Evolutionary conservation across 129 eudicot species (phyloP), one percentile per base, ranked within the genome.

Genomic region (Lonicera japonica): DNA sequence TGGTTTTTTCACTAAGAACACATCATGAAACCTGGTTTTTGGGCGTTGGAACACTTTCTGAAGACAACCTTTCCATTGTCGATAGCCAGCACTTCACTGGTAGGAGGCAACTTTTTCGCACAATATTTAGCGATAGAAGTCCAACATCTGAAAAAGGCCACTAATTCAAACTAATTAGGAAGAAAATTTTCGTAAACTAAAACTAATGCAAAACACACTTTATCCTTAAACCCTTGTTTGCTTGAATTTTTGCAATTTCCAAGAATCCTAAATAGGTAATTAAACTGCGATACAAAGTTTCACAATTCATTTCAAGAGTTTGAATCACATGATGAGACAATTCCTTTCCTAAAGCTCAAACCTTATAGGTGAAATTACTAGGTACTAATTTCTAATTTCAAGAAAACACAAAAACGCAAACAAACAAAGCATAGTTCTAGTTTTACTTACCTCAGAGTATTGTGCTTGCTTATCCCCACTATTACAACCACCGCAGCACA

Each of bases 31-130:
- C 96, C 87, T 65, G 78, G 45, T 55, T 58, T 68, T 69, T 69
- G 77, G 75, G 60, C 62, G 63, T 66, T 74, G 21, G 92, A 81
- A 65, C 54, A 68, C 70, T 92, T 88, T 65, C 77, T 76, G 78
- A 85, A 88, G 39, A 85, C 85, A 69, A 94, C 79, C 76, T 85
- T 88, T 65, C 96, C 99, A 25, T 83, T 83, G 51, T 88, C 82
- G 58, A 94, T 58, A 14, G 95, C 96, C 72, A 94, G 66, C 38
- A 94, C 91, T 56, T 88, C 89, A 51, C 89, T 88, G 36, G 89
- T 81, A 38, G 58, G 29, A 58, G 95, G 87, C 70, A 94, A 79
- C 63, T 59, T 80, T 77, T 83, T 88, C 6, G 96, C 86, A 66
- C 96, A 88, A 56, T 88, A 94, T 65, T 88, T 94, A 14, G 99